Evolutionary conservation across 768 basidiomycete genomes (phyloP), one percentile per base, ranked within the genome.

Genomic region (Hebeloma cylindrosporum): DNA sequence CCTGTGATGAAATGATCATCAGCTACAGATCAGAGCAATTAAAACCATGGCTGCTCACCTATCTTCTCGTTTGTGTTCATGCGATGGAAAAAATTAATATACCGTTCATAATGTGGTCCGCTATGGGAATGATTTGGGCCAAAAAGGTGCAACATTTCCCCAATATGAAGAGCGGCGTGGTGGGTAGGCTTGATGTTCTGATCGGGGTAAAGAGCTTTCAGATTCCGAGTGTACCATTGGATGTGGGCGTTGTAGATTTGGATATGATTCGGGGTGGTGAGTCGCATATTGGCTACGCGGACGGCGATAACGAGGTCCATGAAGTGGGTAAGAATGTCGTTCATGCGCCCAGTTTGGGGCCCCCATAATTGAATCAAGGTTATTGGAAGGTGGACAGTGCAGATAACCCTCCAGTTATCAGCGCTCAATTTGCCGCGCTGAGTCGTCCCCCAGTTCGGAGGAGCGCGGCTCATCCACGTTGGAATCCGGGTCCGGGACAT

Each of bases 351-450:
- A 25, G 23, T 33, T 7, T 47, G 38, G 2, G 38, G 16, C 2
- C 50, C 33, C 60, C 60, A 64, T 1, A 63, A 41, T 2, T 60
- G 50, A 30, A 64, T 63, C 11, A 63, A 49, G 2, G 64, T 63
- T 5, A 66, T 55, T 5, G 59, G 54, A 2, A 64, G 41, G 40
- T 63, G 62, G 22, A 65, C 51, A 3, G 54, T 57, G 47, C 60
- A 58, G n/a, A 64, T 48, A 7, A 61, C 39, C 2, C 53, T 41
- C 60, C 61, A 62, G n/a, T 61, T 51, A 38, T 64, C 51, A 5
- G 63, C 63, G 28, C 53, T 66, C 4, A 71, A 57, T 36, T 67
- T 66, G 0, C 68, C 67, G 4, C 54, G 53, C 1, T 49, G 21
- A 0, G 59, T 30, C 2, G 62, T 64, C 0, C 66, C 67, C 60